Conservation (phyloP, 345 rosid genomes). For the Eucalyptus pauciflora region DNA sequence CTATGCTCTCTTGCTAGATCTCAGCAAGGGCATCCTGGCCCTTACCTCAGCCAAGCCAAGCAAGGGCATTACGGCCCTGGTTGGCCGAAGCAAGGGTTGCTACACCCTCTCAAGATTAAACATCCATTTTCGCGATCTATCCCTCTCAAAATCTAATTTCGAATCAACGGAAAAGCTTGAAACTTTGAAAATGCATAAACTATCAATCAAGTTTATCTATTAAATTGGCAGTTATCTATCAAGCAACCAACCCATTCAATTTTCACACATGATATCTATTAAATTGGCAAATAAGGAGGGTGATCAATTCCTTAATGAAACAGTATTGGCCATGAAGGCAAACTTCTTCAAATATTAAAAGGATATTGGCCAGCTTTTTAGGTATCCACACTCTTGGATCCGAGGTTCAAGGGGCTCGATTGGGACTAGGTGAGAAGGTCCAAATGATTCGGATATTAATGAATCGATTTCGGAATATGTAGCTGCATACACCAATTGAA, state of each 20-base stretch:
- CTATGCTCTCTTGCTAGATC: fast-evolving
- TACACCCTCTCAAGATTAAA: not conserved
- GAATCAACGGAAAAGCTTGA: not conserved
- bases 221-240: too few relatives aligned
- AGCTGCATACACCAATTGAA: not conserved
- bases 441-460: not conserved
- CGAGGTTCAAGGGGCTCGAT: not conserved
- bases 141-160: not conserved
- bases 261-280: not conserved
- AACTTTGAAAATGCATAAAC: not conserved
- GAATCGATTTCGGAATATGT: not conserved
- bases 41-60: too few relatives aligned
- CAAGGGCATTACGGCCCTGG: too few relatives aligned
- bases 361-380: not conserved
- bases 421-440: not conserved
- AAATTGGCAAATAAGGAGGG: not conserved
- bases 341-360: not conserved
- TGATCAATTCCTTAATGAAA: not conserved
- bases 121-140: not conserved
- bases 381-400: not conserved
- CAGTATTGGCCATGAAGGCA: not conserved
- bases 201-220: not conserved
- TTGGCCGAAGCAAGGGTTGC: too few relatives aligned
- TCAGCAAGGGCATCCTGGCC: too few relatives aligned
- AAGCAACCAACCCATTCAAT: not conserved